Evolutionary conservation across 805 yeast species (phyloP).

Genomic region (Wickerhamomyces mucosus): DNA sequence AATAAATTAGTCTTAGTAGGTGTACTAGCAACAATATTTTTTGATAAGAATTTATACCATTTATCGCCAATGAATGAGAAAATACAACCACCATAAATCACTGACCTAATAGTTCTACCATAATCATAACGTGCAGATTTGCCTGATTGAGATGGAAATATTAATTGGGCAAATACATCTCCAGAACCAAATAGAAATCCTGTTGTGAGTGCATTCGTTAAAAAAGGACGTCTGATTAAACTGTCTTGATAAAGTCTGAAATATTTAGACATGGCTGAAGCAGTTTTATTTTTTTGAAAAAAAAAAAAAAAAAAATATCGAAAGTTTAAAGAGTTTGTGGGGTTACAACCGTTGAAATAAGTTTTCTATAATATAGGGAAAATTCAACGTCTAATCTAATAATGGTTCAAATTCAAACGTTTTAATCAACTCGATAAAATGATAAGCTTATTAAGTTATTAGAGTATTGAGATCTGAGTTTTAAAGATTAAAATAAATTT

Average conservation of each 20-base stretch:
- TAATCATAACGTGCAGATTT: conserved; percentile 31
- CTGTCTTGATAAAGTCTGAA: conserved; percentile 11
- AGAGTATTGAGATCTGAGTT: no score
- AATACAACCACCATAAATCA: conserved; percentile 58
- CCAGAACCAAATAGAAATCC: conserved; percentile 67
- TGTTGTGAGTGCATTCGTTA: conserved; percentile 45
- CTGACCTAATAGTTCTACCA: conserved; percentile 51
- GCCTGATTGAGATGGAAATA: conserved; percentile 26
- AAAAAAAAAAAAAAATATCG: no score
- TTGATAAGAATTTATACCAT: conserved; percentile 52
- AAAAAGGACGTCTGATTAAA: conserved; percentile 36
- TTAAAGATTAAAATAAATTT: no score
- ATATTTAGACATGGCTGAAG: conserved; percentile 2
- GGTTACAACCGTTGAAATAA: no score
- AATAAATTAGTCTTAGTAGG: conserved; percentile 25
- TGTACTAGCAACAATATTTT: conserved; percentile 30
- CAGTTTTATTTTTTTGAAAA: no score
- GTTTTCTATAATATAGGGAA: no score
- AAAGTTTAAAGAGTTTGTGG: no score
- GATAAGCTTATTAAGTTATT: no score
- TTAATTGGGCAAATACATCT: conserved; percentile 59
- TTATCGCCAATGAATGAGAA: conserved; percentile 69
- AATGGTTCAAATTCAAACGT: no score
- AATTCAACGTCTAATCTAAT: no score
- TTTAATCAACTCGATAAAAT: no score